Conservation (phyloP, 441 rosid species). For the Gossypium trilobum region DNA sequence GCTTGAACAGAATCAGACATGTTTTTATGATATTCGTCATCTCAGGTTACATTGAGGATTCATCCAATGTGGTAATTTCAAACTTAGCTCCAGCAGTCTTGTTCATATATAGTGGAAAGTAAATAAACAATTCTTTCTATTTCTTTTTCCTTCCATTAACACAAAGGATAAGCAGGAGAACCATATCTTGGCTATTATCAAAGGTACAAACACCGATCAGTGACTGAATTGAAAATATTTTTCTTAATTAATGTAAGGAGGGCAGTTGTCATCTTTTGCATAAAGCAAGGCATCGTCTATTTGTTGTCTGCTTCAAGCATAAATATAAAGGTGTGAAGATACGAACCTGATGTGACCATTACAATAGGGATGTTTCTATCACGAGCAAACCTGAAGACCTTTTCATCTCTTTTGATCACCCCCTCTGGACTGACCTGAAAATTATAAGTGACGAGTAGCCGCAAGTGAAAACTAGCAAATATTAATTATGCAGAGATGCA, state of each 20-base stretch:
- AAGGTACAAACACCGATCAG: neutral
- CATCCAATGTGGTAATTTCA: neutral
- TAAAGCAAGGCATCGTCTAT: neutral
- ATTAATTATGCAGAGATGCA: neutral
- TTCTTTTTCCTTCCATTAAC: neutral
- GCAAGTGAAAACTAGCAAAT: neutral
- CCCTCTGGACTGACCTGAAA: constrained; percentile 78
- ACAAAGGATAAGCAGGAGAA: neutral
- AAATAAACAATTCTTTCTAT: neutral
- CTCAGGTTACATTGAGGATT: neutral
- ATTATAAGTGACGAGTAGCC: constrained; percentile 12
- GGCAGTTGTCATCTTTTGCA: neutral
- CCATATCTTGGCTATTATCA: neutral
- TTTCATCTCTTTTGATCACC: constrained; percentile 71
- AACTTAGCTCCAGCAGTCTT: neutral
- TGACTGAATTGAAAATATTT: neutral
- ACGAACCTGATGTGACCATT: constrained; percentile 87
- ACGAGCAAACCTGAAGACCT: constrained; percentile 70
- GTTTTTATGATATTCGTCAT: neutral
- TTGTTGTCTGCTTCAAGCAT: neutral
- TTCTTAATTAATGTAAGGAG: neutral
- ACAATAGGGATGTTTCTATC: constrained; percentile 65
- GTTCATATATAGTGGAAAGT: neutral
- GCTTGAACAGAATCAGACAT: neutral
- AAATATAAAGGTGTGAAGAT: neutral